Conservation (phyloP, 306 rosid species). For the Glycine latifolia region DNA sequence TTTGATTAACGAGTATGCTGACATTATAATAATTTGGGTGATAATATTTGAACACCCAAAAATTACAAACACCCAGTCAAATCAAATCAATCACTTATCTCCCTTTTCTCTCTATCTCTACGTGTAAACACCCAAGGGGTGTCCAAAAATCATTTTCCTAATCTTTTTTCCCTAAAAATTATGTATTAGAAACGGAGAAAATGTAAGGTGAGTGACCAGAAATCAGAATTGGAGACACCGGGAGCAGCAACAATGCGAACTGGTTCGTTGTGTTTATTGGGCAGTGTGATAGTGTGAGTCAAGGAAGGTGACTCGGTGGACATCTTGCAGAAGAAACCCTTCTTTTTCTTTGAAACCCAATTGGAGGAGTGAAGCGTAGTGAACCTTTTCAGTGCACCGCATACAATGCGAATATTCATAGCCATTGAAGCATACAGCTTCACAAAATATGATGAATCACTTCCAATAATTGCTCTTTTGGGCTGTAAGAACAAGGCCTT, state of each 20-base stretch:
- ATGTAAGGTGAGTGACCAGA: constrained; percentile 55
- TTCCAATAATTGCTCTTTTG: background rate
- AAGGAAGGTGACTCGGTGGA: constrained; percentile 58
- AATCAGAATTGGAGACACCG: constrained; percentile 71
- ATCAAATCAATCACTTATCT: too few relatives aligned
- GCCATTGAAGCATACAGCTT: constrained; percentile 43
- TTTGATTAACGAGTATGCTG: too few relatives aligned
- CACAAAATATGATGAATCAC: background rate
- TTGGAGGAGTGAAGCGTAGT: constrained; percentile 18
- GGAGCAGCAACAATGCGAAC: constrained; percentile 80
- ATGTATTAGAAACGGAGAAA: background rate
- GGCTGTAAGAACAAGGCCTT: background rate
- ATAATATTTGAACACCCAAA: too few relatives aligned
- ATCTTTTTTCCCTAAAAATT: too few relatives aligned
- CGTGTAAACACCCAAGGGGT: too few relatives aligned
- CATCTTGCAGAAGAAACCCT: constrained; percentile 60
- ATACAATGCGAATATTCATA: constrained; percentile 23
- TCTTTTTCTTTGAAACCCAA: constrained; percentile 18
- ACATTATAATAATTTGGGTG: too few relatives aligned
- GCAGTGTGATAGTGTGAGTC: constrained; percentile 67
- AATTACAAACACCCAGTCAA: too few relatives aligned
- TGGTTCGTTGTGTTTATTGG: constrained; percentile 62
- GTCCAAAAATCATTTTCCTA: too few relatives aligned
- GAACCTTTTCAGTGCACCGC: constrained; percentile 40
- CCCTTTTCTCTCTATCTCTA: too few relatives aligned